These are phyloP conservation scores for Allium sativum DNA, from an alignment of 106 monocot species.

Conservation along the genomic window DNA sequence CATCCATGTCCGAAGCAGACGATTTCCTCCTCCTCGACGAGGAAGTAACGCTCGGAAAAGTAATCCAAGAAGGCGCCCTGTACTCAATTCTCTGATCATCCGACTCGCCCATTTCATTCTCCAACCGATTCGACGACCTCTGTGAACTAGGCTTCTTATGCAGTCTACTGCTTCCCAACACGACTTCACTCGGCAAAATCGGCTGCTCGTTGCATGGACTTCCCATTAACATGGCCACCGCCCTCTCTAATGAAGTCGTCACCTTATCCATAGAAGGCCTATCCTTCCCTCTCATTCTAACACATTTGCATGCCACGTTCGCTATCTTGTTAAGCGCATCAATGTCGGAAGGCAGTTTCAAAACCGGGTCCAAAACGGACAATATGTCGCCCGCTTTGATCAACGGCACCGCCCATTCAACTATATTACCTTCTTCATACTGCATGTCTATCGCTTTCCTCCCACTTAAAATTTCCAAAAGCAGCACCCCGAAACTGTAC, in stretches of 20 bases:
- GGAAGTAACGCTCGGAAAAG: constrained; percentile 88
- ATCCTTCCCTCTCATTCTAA: constrained; percentile 91
- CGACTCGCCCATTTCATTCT: constrained; percentile 42
- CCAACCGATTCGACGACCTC: constrained; percentile 58
- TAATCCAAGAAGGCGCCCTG: constrained; percentile 98
- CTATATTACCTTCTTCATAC: constrained; percentile 87
- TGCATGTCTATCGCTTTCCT: constrained; percentile 94
- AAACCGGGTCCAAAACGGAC: constrained; percentile 54
- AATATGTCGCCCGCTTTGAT: constrained; percentile 61
- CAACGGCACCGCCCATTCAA: constrained; percentile 92
- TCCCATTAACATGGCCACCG: constrained; percentile 81
- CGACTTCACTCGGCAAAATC: constrained; percentile 88
- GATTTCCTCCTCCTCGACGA: constrained; percentile 91
- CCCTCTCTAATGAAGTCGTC: constrained; percentile 75
- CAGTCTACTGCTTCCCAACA: constrained; percentile 80
- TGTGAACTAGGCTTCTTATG: constrained; percentile 76
- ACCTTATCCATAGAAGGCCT: constrained; percentile 96
- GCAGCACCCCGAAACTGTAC: constrained; percentile 95
- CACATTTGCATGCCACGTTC: constrained; percentile 63
- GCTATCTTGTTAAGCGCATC: constrained; percentile 83
- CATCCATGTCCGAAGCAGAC: constrained; percentile 66
- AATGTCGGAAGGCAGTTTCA: constrained; percentile 44
- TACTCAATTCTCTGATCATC: constrained; percentile 71
- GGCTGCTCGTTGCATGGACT: constrained; percentile 82
- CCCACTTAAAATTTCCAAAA: constrained; percentile 86